These are phyloP conservation scores for Immersiella caudata DNA, from an alignment of 495 filamentous ascomycete species.

Conservation along the genomic window DNA sequence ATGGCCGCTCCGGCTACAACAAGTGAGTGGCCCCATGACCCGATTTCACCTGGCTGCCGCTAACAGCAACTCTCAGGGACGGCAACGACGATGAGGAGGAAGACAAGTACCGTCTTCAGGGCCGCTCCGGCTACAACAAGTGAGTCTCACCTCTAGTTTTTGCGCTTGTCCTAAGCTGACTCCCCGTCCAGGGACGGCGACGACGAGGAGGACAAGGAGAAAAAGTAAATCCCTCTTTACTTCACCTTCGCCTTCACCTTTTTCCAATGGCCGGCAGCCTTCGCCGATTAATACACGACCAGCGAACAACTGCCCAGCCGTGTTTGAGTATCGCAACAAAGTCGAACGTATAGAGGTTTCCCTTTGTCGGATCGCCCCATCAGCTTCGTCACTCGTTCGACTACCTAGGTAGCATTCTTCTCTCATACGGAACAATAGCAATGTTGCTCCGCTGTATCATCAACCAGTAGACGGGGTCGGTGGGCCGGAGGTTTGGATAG, in stretches of 20 bases:
- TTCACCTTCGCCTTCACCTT: background rate
- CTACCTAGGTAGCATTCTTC: background rate
- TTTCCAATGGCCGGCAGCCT: slow-evolving; percentile 26
- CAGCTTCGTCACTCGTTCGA: slow-evolving; percentile 4
- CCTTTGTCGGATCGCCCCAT: background rate
- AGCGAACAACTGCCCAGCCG: background rate
- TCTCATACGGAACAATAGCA: background rate
- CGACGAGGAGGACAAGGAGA: slow-evolving; percentile 35
- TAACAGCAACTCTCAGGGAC: slow-evolving; percentile 27
- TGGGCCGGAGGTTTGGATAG: background rate
- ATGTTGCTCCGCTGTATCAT: background rate
- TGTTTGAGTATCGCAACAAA: slow-evolving; percentile 11
- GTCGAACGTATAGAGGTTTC: background rate
- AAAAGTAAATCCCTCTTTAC: slow-evolving; percentile 28
- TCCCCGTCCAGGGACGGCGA: slow-evolving; percentile 30
- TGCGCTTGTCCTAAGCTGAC: background rate
- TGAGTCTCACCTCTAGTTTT: slow-evolving; percentile 19
- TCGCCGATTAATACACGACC: slow-evolving; percentile 25
- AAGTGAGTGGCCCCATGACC: slow-evolving; percentile 32
- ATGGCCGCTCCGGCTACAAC: slow-evolving; percentile 56
- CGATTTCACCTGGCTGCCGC: background rate
- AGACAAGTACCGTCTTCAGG: slow-evolving; percentile 41
- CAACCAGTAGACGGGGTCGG: background rate
- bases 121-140: slow-evolving; percentile 54
- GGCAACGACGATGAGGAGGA: slow-evolving; percentile 47